phyloP scores from a whole-genome alignment of 1,284 basidiomycete genomes.

The Cryptococcus maquisensis region DNA sequence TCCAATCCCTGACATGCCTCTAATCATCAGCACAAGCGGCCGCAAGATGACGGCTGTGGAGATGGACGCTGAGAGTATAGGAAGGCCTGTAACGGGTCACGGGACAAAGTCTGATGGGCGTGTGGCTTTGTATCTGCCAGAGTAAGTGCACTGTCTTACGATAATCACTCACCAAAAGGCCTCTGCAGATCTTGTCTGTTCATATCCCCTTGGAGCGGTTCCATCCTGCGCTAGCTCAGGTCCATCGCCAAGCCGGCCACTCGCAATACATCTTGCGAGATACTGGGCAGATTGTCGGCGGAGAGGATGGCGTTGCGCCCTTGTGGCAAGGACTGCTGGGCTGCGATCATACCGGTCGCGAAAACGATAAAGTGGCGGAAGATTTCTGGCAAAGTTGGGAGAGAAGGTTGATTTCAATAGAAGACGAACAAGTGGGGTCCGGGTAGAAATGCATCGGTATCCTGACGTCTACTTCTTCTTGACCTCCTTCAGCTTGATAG shows the following conservation, averaged over 20 bases:
- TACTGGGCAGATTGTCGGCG: constrained; percentile 35
- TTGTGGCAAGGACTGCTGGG: constrained; percentile 38
- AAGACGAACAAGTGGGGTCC: no score
- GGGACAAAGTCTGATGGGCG: not conserved
- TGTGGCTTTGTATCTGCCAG: constrained; percentile 37
- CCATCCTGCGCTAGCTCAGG: constrained; percentile 26
- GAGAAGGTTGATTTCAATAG: not conserved
- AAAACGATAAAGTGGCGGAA: not conserved
- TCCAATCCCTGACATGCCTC: not conserved
- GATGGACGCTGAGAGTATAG: constrained; percentile 28
- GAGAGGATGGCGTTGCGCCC: constrained; percentile 28
- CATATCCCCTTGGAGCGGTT: constrained; percentile 16
- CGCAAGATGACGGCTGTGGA: constrained; percentile 16
- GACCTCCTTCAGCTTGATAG: constrained; percentile 80
- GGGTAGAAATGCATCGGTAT: constrained; percentile 13
- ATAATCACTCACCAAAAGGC: constrained; percentile 16
- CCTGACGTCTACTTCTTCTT: constrained; percentile 78
- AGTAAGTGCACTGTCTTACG: constrained; percentile 19
- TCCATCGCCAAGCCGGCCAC: constrained; percentile 23
- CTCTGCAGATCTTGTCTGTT: constrained; percentile 29
- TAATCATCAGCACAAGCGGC: constrained; percentile 29
- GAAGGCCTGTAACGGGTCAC: no score
- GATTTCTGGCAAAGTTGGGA: constrained; percentile 32
- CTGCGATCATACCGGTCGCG: constrained; percentile 21
- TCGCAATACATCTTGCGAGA: constrained; percentile 31